Percentiles rank a stretch among this genome's conserved stretches.
phyloP scores from a whole-genome alignment of 257 asterid genomes.

The Oldenlandia corymbosa region DNA sequence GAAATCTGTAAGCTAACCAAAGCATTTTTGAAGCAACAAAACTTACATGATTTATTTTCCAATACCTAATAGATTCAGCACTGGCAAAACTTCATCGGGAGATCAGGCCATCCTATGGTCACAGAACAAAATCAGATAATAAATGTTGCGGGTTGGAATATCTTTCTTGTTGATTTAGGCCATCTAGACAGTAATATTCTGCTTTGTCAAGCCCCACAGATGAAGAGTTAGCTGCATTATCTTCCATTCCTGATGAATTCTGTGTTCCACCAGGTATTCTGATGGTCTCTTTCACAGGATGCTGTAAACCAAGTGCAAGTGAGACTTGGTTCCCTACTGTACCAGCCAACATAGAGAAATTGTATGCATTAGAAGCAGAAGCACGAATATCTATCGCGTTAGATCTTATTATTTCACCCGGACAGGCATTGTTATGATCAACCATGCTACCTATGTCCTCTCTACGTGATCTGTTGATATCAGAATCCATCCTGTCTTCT shows the following conservation, averaged over 20 bases:
- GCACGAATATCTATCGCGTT: constrained; percentile 14
- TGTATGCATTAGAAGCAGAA: constrained; percentile 15
- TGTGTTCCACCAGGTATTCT: constrained; percentile 20
- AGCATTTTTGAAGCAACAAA: constrained; percentile 1
- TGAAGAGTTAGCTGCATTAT: constrained; percentile 20
- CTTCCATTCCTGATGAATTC: constrained; percentile 22
- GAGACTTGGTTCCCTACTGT: constrained; percentile 36
- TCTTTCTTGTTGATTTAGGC: constrained; percentile 50
- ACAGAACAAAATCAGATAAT: constrained; percentile 54
- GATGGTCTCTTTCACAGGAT: constrained; percentile 25
- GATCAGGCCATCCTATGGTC: constrained; percentile 16
- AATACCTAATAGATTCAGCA: constrained; percentile 1
- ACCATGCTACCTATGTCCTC: constrained; percentile 13
- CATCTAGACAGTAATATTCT: constrained; percentile 44
- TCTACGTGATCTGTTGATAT: constrained; percentile 14
- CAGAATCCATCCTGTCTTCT: constrained; percentile 26
- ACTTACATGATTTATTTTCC: neutral
- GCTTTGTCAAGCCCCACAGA: constrained; percentile 32
- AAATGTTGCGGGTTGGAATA: constrained; percentile 40
- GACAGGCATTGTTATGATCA: constrained; percentile 9
- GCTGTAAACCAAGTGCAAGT: constrained; percentile 50
- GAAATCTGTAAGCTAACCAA: neutral
- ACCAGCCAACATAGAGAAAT: constrained; percentile 23
- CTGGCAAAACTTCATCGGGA: constrained; percentile 8
- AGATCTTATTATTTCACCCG: constrained; percentile 14